These are phyloP conservation scores for Suillus sp. DNA, from an alignment of 768 basidiomycete species.

Conservation along the genomic window DNA sequence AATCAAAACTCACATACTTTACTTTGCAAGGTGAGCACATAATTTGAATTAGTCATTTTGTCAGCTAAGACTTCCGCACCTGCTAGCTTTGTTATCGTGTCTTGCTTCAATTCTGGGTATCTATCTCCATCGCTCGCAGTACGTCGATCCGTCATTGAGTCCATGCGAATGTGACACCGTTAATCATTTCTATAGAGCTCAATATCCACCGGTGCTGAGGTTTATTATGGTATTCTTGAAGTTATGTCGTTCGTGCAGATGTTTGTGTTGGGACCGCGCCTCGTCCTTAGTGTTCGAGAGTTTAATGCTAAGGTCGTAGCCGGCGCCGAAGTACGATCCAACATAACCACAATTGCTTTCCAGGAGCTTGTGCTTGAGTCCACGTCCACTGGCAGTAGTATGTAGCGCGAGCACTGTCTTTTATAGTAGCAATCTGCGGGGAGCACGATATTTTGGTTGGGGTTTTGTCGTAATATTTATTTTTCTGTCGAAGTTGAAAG, in stretches of 20 bases:
- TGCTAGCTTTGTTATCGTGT: neutral
- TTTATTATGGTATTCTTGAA: constrained; percentile 1
- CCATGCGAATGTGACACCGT: neutral
- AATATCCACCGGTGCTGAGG: neutral
- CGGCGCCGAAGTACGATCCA: neutral
- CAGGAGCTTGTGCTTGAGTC: neutral
- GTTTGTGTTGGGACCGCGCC: neutral
- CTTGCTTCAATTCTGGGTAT: neutral
- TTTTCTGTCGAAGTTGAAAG: too few species aligned
- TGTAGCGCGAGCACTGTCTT: neutral
- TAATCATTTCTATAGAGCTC: neutral
- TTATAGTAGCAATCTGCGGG: neutral
- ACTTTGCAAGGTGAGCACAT: neutral
- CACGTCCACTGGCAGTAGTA: neutral
- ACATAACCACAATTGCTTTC: neutral
- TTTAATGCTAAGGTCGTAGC: neutral
- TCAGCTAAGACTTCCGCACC: neutral
- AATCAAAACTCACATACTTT: neutral
- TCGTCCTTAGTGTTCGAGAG: neutral
- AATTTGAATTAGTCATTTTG: neutral
- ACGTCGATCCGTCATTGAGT: neutral
- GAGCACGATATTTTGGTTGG: neutral
- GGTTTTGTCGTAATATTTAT: neutral
- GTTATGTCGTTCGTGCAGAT: neutral
- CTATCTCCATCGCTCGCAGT: neutral